These are phyloP conservation scores for Dipteronia dyeriana DNA, from an alignment of 345 rosid species.

Conservation along the genomic window DNA sequence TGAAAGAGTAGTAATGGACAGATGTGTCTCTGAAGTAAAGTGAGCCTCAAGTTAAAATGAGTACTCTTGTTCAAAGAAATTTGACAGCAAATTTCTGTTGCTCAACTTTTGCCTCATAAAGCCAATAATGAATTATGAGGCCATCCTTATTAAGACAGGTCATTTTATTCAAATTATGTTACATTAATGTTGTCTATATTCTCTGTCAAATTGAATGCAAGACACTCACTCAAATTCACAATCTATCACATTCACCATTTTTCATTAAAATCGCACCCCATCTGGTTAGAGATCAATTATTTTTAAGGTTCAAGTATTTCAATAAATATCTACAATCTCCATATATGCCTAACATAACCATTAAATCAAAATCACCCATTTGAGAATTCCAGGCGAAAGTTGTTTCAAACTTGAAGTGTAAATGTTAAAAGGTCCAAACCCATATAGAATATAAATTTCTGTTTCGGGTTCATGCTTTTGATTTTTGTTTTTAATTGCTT, in stretches of 20 bases:
- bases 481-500: background rate
- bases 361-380: background rate
- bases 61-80: background rate
- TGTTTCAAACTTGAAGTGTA: background rate
- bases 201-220: too few relatives aligned
- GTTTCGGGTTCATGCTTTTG: background rate
- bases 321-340: too few relatives aligned
- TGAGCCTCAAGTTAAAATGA: slow-evolving; percentile 14
- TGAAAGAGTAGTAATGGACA: background rate
- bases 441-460: background rate
- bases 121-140: background rate
- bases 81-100: background rate
- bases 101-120: slow-evolving; percentile 11
- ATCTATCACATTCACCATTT: too few relatives aligned
- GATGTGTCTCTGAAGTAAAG: background rate
- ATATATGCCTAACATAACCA: background rate
- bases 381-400: background rate
- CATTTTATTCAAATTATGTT: too few relatives aligned
- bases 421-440: background rate
- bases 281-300: too few relatives aligned
- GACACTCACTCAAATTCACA: too few relatives aligned
- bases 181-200: too few relatives aligned
- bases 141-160: background rate
- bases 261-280: too few relatives aligned
- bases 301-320: too few relatives aligned